phyloP scores from a whole-genome alignment of 1,284 basidiomycete species.

The Pulveroboletus ridleyi region DNA sequence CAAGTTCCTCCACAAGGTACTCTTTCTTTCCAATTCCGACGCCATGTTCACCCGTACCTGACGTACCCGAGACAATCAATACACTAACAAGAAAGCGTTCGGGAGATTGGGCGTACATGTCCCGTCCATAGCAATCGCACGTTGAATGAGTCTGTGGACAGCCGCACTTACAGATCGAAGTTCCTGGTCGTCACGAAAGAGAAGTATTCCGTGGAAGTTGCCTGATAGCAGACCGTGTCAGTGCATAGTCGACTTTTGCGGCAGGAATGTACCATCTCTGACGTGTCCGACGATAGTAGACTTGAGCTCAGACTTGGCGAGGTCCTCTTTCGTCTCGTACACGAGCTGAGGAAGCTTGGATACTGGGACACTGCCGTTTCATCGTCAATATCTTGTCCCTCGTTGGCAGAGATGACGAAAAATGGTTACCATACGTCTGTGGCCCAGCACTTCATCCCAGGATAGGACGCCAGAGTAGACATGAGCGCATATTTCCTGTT shows the following conservation, averaged over 20 bases:
- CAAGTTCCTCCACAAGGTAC: constrained; percentile 78
- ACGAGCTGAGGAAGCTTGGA: constrained; percentile 73
- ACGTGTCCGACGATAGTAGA: constrained; percentile 88
- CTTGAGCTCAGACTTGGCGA: constrained; percentile 62
- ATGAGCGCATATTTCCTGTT: constrained; percentile 88
- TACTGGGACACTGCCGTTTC: constrained; percentile 72
- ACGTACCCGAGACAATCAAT: constrained; percentile 15
- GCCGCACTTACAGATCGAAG: constrained; percentile 58
- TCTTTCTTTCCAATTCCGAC: constrained; percentile 84
- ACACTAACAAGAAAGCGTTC: neutral
- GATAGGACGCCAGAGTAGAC: constrained; percentile 70
- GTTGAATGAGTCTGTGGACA: constrained; percentile 72
- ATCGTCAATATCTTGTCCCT: neutral
- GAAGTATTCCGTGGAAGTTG: constrained; percentile 74
- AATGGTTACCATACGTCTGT: constrained; percentile 82
- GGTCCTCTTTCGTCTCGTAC: constrained; percentile 80
- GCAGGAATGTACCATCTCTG: constrained; percentile 72
- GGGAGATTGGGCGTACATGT: constrained; percentile 57
- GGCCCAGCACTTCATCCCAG: constrained; percentile 78
- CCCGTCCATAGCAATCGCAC: constrained; percentile 74
- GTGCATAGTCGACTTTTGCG: constrained; percentile 24
- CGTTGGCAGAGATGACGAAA: constrained; percentile 22
- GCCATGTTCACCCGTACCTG: constrained; percentile 71
- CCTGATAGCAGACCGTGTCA: constrained; percentile 39
- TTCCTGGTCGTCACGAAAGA: constrained; percentile 71